Evolutionary conservation across 2,329 filamentous ascomycete species (phyloP), one percentile per base, ranked within the genome.

Genomic region (Fusarium aywerte): DNA sequence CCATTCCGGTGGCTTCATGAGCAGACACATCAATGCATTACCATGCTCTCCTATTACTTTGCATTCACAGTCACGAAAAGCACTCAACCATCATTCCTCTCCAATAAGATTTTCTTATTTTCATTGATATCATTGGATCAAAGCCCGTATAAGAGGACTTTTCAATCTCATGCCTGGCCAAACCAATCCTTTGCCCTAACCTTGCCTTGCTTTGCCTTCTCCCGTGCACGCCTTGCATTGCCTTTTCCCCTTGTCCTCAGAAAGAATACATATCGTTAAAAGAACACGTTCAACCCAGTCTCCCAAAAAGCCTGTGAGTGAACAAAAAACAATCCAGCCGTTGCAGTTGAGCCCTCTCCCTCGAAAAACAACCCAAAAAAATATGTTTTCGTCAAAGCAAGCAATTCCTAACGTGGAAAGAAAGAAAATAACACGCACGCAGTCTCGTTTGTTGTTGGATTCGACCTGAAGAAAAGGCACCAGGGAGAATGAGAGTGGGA

Each of bases 251-350:
- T 47, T 58, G 51, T 59, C 68, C 32, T 49, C 62, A 68, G 60
- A 63, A 71, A 73, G 62, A 73, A 73, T 73, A 73, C 71, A 73
- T 44, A 52, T 68, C 42, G 58, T 60, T 64, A 72, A 72, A 73
- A 62, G 69, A 72, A 72, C 64, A 69, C 62, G 39, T 58, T 60
- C 67, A 63, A 38, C 69, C 59, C 64, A 59, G 44, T 68, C 68
- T 66, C 69, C 68, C 68, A 66, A 63, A 50, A 49, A 42, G 58
- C 58, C 50, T 44, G 32, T 60, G 58, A 67, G 29, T 31, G 56
- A 61, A 49, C 45, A 61, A 61, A 71, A 47, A 43, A 65, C 67
- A 64, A 70, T 68, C 66, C 70, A 69, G 70, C 70, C 70, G 56
- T 69, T 70, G 65, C 52, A 32, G 58, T 71, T 72, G 69, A 53